Evolutionary conservation across 345 rosid species (phyloP).

Genomic region (Melaleuca quinquenervia): DNA sequence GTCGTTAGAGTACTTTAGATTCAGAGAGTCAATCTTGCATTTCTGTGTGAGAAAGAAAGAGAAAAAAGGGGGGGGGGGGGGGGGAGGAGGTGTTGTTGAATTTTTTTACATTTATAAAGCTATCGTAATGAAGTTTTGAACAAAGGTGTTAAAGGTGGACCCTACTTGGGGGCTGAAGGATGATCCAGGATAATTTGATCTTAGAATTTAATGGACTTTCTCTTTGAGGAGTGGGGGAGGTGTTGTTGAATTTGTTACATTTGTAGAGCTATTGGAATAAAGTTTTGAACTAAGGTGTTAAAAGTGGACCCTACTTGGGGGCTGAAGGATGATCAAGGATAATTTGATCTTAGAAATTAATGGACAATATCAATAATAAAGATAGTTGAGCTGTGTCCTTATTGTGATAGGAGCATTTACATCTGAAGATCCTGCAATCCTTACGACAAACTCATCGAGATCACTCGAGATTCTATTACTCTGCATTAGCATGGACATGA

Average conservation of each 20-base stretch:
- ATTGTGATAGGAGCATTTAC: neutral
- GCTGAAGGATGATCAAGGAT: neutral
- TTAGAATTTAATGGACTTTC: neutral
- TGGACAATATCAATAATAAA: neutral
- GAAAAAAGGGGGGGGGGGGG: neutral
- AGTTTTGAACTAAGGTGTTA: neutral
- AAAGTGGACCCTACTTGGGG: neutral
- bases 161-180: neutral
- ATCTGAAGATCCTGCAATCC: neutral
- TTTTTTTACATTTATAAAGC: neutral
- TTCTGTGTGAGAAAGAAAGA: neutral
- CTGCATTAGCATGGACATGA: neutral
- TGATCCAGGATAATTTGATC: neutral
- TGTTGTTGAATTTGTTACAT: neutral
- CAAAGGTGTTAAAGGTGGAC: neutral
- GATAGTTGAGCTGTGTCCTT: neutral
- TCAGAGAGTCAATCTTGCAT: neutral
- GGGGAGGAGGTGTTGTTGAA: neutral
- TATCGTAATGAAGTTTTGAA: neutral
- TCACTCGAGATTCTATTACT: neutral
- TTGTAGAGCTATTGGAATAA: neutral
- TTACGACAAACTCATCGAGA: neutral
- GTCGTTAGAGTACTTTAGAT: neutral
- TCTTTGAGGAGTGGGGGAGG: neutral
- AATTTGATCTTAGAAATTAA: neutral